phyloP scores from a whole-genome alignment of 202 grass and related monocot species.

The Zoysia matrella region DNA sequence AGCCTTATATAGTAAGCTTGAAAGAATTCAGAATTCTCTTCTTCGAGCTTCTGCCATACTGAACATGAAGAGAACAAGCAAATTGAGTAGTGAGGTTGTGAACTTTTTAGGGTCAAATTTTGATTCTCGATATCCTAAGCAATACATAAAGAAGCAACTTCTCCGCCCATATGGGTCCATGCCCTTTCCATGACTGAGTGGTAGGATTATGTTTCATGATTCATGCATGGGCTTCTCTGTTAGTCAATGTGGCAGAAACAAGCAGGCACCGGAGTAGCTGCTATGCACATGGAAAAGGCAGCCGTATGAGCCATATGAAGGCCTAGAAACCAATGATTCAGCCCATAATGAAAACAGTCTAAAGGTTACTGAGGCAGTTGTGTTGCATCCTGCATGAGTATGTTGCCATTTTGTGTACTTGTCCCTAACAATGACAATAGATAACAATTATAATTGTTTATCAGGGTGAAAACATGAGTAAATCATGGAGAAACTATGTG shows the following conservation, averaged over 20 bases:
- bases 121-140: too few species aligned
- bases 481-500: background rate
- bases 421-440: background rate
- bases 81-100: too few species aligned
- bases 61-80: too few species aligned
- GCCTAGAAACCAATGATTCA: background rate
- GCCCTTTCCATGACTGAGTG: too few species aligned
- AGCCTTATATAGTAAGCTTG: constrained; percentile 98
- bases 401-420: background rate
- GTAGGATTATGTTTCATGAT: too few species aligned
- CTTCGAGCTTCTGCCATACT: constrained; percentile 94
- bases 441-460: background rate
- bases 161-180: too few species aligned
- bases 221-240: too few species aligned
- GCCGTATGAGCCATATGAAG: background rate
- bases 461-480: constrained; percentile 4
- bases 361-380: background rate
- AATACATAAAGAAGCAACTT: too few species aligned
- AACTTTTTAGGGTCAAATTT: too few species aligned
- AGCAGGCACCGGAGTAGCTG: background rate
- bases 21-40: constrained; percentile 43
- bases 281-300: background rate
- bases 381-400: background rate
- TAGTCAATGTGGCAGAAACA: background rate
- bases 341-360: background rate